Conservation (phyloP, 352 stramenopile genomes). For the Globisporangium cederbergense region DNA sequence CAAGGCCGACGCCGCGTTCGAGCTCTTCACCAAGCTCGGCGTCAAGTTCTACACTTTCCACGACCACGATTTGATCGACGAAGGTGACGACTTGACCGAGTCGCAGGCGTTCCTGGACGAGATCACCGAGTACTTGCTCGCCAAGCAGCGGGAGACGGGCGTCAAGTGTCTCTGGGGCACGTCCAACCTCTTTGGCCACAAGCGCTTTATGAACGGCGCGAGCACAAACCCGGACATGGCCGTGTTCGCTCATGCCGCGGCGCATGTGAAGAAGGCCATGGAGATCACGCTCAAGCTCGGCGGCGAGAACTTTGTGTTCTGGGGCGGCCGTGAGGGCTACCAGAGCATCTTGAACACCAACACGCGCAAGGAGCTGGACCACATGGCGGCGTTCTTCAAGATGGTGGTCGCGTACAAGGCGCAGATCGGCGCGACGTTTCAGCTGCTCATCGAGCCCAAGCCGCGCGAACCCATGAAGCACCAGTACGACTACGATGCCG, state of each 20-base stretch:
- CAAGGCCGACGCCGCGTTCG: slow-evolving; percentile 79
- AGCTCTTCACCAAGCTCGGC: slow-evolving; percentile 85
- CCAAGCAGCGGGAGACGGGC: slow-evolving; percentile 67
- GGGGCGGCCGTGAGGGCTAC: slow-evolving; percentile 80
- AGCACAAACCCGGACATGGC: slow-evolving; percentile 83
- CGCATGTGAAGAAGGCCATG: slow-evolving; percentile 85
- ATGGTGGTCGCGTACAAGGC: slow-evolving; percentile 82
- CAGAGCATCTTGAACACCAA: slow-evolving; percentile 81
- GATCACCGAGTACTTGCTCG: slow-evolving; percentile 41
- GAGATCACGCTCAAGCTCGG: slow-evolving; percentile 82
- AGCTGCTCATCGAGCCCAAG: slow-evolving; percentile 87
- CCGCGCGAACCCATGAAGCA: slow-evolving; percentile 84
- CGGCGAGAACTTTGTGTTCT: slow-evolving; percentile 86
- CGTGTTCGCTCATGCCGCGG: slow-evolving; percentile 70
- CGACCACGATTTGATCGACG: slow-evolving; percentile 73
- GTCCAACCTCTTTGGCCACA: slow-evolving; percentile 77
- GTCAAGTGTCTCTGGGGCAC: slow-evolving; percentile 83
- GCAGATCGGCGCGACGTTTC: slow-evolving; percentile 60
- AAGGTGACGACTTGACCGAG: slow-evolving; percentile 52
- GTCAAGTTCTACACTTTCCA: slow-evolving; percentile 87
- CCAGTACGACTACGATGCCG: slow-evolving; percentile 89
- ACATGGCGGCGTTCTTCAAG: slow-evolving; percentile 80
- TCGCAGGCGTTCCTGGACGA: slow-evolving; percentile 32
- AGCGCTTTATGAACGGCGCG: slow-evolving; percentile 82
- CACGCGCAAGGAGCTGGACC: slow-evolving; percentile 71